These are phyloP conservation scores for Rhodamnia rubescens DNA, from an alignment of 345 rosid genomes.

Conservation along the genomic window DNA sequence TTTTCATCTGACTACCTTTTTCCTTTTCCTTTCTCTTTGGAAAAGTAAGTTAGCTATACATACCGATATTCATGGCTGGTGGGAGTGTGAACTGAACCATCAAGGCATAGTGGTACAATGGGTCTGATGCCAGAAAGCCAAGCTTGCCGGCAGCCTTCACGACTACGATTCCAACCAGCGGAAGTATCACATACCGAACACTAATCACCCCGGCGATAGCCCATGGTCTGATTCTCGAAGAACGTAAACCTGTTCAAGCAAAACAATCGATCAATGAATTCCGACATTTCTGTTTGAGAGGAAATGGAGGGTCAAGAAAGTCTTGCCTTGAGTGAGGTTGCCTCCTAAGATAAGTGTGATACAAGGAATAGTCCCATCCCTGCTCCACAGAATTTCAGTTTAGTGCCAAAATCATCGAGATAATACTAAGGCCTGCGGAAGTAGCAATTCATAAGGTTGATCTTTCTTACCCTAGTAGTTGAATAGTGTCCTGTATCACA, in stretches of 20 bases:
- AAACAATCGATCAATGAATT: not conserved
- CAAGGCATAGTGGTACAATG: conserved; percentile 59
- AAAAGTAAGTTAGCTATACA: not conserved
- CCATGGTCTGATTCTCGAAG: conserved; percentile 42
- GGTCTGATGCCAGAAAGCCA: conserved; percentile 65
- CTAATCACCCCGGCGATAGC: conserved; percentile 45
- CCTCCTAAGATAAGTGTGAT: conserved; percentile 86
- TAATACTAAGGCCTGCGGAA: not conserved
- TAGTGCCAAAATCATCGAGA: not conserved
- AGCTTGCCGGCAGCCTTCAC: conserved; percentile 45
- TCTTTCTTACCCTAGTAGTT: conserved; percentile 60
- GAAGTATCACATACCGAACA: conserved; percentile 48
- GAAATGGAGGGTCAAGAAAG: not conserved
- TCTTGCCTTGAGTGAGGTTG: conserved; percentile 70
- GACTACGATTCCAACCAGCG: conserved; percentile 48
- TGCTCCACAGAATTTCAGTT: conserved; percentile 3
- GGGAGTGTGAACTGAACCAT: conserved; percentile 83
- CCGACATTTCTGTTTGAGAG: not conserved
- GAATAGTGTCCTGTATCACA: conserved; percentile 57
- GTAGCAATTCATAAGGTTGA: not conserved
- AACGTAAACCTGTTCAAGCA: conserved; percentile 35
- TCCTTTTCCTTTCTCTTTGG: not conserved
- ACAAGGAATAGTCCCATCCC: conserved; percentile 82
- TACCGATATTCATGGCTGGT: conserved; percentile 90
- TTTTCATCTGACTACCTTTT: not conserved